phyloP scores from a whole-genome alignment of 441 rosid species.

The Erodium texanum region DNA sequence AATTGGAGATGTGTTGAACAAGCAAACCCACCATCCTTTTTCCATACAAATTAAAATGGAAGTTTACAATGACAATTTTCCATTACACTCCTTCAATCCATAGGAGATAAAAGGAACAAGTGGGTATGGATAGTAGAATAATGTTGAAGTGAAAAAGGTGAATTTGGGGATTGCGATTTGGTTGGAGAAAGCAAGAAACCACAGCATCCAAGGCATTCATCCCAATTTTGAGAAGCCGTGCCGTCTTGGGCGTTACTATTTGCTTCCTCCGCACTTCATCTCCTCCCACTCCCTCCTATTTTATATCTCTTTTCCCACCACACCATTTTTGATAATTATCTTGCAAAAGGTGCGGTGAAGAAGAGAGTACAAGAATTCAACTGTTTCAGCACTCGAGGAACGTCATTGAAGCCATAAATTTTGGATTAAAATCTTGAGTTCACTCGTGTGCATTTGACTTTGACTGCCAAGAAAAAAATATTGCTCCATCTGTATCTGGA shows the following conservation, averaged over 20 bases:
- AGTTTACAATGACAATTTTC: no score
- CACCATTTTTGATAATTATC: no score
- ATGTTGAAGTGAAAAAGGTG: neutral
- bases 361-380: constrained; percentile 39
- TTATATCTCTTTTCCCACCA: neutral
- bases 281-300: neutral
- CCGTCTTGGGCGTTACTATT: constrained; percentile 34
- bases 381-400: constrained; percentile 59
- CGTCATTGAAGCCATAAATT: constrained; percentile 49
- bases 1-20: neutral
- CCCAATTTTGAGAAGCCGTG: constrained; percentile 49
- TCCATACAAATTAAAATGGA: no score
- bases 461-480: constrained; percentile 29
- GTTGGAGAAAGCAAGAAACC: constrained; percentile 17
- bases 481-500: no score
- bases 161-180: constrained; percentile 23
- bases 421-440: constrained; percentile 30
- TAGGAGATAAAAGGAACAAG: no score
- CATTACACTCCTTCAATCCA: no score
- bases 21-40: neutral
- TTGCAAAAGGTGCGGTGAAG: no score
- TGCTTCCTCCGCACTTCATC: constrained; percentile 39
- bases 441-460: constrained; percentile 57
- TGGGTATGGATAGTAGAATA: no score
- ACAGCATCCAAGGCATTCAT: constrained; percentile 23